Conservation (phyloP, 805 yeast genomes). For the Metschnikowia lochheadii region DNA sequence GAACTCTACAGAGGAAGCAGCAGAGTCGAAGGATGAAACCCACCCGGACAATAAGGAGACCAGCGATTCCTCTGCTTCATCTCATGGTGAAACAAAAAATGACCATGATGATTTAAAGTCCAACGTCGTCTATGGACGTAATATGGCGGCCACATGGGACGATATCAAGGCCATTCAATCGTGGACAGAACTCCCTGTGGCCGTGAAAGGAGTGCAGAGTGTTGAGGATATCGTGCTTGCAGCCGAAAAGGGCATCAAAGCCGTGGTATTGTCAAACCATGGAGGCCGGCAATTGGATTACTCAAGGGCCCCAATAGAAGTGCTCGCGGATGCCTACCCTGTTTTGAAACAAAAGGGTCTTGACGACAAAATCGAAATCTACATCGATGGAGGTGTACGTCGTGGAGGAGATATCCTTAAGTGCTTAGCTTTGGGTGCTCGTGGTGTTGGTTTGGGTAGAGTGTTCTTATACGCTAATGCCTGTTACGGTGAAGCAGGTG, state of each 20-base stretch:
- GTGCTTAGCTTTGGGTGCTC: slow-evolving; percentile 66
- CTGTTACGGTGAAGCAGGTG: slow-evolving; percentile 63
- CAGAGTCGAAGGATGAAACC: not conserved
- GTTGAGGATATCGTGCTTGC: slow-evolving; percentile 63
- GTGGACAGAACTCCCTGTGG: slow-evolving; percentile 39
- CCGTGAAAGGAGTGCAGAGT: slow-evolving; percentile 65
- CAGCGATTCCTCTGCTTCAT: not conserved
- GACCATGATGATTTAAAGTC: slow-evolving; percentile 8
- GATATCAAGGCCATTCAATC: slow-evolving; percentile 34
- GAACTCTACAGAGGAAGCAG: not conserved
- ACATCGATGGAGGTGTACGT: slow-evolving; percentile 65
- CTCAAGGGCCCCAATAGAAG: slow-evolving; percentile 72
- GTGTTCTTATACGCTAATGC: slow-evolving; percentile 63
- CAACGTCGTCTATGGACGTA: slow-evolving; percentile 16
- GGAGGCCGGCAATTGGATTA: slow-evolving; percentile 89
- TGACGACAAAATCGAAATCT: slow-evolving; percentile 48
- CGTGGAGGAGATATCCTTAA: slow-evolving; percentile 65
- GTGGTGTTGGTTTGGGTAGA: slow-evolving; percentile 67
- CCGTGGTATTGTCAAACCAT: slow-evolving; percentile 77
- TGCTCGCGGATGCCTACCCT: slow-evolving; percentile 67
- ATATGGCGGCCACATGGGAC: slow-evolving; percentile 33
- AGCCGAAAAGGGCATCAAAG: slow-evolving; percentile 53
- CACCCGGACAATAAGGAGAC: not conserved
- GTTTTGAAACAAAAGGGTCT: slow-evolving; percentile 42
- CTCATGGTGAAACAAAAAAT: slow-evolving; percentile 4